A percentile compares a stretch with the other conserved stretches of the same genome.
These are phyloP conservation scores for Diaporthe citri DNA, from an alignment of 2,329 filamentous ascomycete genomes.

Conservation along the genomic window DNA sequence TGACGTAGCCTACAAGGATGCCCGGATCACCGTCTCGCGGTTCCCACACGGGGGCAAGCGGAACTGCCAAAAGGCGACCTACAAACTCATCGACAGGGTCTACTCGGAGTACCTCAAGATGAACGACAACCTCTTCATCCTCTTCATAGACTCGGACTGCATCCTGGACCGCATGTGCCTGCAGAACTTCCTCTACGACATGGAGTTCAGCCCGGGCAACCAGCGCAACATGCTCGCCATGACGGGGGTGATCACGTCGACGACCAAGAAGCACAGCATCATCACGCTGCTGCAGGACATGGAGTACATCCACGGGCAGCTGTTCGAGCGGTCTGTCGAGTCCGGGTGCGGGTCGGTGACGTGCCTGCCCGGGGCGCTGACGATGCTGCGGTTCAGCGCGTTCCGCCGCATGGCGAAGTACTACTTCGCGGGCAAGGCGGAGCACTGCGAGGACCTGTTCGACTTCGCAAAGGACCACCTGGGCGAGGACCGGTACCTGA, in stretches of 20 bases:
- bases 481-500: constrained; percentile 96
- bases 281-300: constrained; percentile 96
- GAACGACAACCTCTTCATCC: constrained; percentile 92
- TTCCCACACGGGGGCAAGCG: constrained; percentile 96
- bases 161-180: constrained; percentile 92
- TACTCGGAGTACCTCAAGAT: constrained; percentile 88
- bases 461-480: constrained; percentile 96
- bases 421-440: constrained; percentile 97
- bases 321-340: constrained; percentile 96
- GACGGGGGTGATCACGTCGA: constrained; percentile 97
- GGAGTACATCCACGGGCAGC: constrained; percentile 97
- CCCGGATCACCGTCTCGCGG: constrained; percentile 89
- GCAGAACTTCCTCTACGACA: constrained; percentile 98
- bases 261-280: constrained; percentile 87
- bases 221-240: constrained; percentile 94
- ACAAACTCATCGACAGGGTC: constrained; percentile 92
- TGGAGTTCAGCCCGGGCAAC: constrained; percentile 96
- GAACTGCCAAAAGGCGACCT: constrained; percentile 93
- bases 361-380: constrained; percentile 93
- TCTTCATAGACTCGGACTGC: constrained; percentile 98
- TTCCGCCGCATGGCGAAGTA: constrained; percentile 98
- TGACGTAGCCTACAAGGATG: constrained; percentile 85
- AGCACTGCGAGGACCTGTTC: constrained; percentile 95
- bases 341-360: constrained; percentile 95
- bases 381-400: constrained; percentile 94